Evolutionary conservation across 23 red algal species (phyloP), one percentile per base, ranked within the genome.

Genomic region (Gracilariopsis chorda): DNA sequence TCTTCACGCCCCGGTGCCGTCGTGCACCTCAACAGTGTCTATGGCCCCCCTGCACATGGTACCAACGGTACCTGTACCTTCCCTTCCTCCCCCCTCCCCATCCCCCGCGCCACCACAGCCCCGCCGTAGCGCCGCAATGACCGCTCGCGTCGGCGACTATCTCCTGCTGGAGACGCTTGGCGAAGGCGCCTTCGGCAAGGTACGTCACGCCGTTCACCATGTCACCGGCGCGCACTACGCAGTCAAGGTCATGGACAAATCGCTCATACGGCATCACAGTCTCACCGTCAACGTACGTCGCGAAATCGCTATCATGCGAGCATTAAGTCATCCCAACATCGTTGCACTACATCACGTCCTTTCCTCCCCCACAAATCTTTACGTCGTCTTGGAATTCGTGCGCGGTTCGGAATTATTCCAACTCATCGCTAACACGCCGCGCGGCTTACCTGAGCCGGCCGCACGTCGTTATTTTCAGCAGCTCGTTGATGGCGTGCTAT

Each of bases 291-390:
- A 92, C 60, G 77, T 88, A 17, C 76, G 78, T 60, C 83, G 94
- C 17, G 94, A 96, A 80, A 96, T 96, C 51, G 90, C 76, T 7
- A 93, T 96, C 69, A 90, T 96, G 88, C 88, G 89, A 39, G 89
- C 90, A 11, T 56, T 96, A 42, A 62, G 84, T 24, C 94, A 96
- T 78, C 77, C 68, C 20, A 87, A 96, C 34, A 92, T 96, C 40
- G 94, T 96, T 30, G 52, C 83, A 1, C 58, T 96, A 5, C 87
- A 92, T 56, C 65, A 88, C 44, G 94, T 96, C 16, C 70, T 96
- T 13, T 88, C 92, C 14, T 88, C 83, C 13, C 82, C 89, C 25
- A 90, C 86, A 35, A 69, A 86, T 32, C 69, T 96, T 32, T 96
- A 88, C 24, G 80, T 96, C 27, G 88, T 96, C 2, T 61, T 93